Evolutionary conservation across 2,329 filamentous ascomycete species (phyloP).

Genomic region (Penicillium expansum): DNA sequence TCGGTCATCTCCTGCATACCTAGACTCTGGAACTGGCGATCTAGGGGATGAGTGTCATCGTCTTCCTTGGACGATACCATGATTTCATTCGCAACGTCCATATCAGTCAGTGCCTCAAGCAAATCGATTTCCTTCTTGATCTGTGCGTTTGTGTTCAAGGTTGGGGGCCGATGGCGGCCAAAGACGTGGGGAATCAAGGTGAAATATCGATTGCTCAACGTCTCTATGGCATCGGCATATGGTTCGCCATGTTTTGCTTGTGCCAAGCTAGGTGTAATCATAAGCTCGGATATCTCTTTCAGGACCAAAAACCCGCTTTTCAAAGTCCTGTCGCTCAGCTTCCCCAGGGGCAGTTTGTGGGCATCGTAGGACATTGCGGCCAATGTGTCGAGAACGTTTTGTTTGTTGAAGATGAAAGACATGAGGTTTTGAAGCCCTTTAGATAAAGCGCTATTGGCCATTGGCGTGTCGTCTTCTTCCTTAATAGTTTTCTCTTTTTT

Average conservation of each 20-base stretch:
- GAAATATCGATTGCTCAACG: conserved; percentile 75
- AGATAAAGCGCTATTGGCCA: conserved; percentile 57
- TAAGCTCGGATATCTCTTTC: conserved; percentile 68
- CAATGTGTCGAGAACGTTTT: conserved; percentile 62
- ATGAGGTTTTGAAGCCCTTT: conserved; percentile 65
- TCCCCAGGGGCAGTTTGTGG: conserved; percentile 76
- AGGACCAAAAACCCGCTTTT: conserved; percentile 71
- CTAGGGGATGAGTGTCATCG: conserved; percentile 61
- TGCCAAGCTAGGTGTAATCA: conserved; percentile 56
- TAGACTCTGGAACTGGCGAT: conserved; percentile 69
- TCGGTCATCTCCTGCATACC: conserved; percentile 74
- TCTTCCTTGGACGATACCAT: conserved; percentile 64
- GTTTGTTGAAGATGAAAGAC: conserved; percentile 77
- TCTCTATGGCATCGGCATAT: conserved; percentile 50
- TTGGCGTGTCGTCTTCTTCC: conserved; percentile 38
- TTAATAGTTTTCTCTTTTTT: conserved; percentile 37
- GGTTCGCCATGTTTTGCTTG: conserved; percentile 42
- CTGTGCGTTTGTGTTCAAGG: conserved; percentile 56
- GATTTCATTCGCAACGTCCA: conserved; percentile 77
- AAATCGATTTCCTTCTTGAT: conserved; percentile 77
- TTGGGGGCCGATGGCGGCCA: conserved; percentile 68
- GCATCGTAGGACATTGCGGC: conserved; percentile 46
- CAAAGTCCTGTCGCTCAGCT: conserved; percentile 77
- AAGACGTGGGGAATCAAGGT: conserved; percentile 79
- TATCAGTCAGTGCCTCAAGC: conserved; percentile 76